Evolutionary conservation across 78 protist species (phyloP), one percentile per base, ranked within the genome.

Genomic region (Pelomyxa schiedti): DNA sequence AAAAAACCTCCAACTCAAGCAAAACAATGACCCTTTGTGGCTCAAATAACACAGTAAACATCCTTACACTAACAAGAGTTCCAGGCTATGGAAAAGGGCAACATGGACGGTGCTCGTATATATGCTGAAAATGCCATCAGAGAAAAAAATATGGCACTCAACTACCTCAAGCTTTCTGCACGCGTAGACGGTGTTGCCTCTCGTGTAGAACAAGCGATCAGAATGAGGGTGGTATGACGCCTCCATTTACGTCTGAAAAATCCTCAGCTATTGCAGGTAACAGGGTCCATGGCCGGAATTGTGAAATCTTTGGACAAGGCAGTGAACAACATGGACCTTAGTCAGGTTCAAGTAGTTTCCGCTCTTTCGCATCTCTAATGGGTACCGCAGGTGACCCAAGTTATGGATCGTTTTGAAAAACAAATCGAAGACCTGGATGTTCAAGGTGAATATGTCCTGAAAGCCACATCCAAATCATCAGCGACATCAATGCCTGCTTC

Each of bases 81-180:
- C n/a, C n/a, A 69, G 73, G 97, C 97, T 16, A 88, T 95, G 30
- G 92, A 95, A 82, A 79, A 91, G 74, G 94, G 95, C 65, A 90
- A 95, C 83, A 75, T 64, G 68, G 98, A 95, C 6, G 94, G 94
- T 4, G 98, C 98, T 0, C 83, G 96, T 7, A 95, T 95, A 28
- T 90, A 92, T 71, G 97, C 98, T 22, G 95, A 95, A 75, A 95
- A 95, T 71, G 92, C 97, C 8, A 95, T 95, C 64, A 78, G 98
- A 4, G 83, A 92, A 40, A 88, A 94, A 87, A 89, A 90, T 39
- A 92, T 93, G 71, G 39, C 86, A 5, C 64, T 90, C 40, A 95
- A 95, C 75, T 90, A 87, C 36, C 70, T 95, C 52, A 39, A 93
- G 6, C 88, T 95, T 70, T 35, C 92, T 29, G 47, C 88, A 0